A percentile compares a stretch with the other conserved stretches of the same genome.
These are phyloP conservation scores for Kurtzmaniella natalensis DNA, from an alignment of 1,139 yeast species.

Conservation along the genomic window DNA sequence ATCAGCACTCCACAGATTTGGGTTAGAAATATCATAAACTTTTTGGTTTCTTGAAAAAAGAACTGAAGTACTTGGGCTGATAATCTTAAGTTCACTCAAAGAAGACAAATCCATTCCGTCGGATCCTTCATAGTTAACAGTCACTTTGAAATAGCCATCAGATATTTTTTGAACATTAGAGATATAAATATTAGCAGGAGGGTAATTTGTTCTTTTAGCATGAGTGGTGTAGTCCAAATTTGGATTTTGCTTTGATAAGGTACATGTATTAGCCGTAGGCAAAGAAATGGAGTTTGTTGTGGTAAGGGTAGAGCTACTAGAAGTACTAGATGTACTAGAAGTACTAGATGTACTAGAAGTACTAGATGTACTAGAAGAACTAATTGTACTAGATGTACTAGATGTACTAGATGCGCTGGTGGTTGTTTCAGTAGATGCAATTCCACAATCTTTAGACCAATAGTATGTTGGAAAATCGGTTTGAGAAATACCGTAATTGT, in stretches of 20 bases:
- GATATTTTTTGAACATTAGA: background rate
- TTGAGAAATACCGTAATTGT: background rate
- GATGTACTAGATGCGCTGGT: background rate
- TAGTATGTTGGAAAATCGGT: slow-evolving; percentile 3
- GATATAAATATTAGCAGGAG: background rate
- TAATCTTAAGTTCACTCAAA: slow-evolving; percentile 4
- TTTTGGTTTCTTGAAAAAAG: slow-evolving; percentile 3
- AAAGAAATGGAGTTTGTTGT: too few species aligned
- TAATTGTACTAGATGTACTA: too few species aligned
- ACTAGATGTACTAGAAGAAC: too few species aligned
- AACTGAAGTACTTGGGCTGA: too few species aligned
- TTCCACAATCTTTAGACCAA: background rate
- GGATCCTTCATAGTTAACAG: background rate
- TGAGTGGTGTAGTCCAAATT: too few species aligned
- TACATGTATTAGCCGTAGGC: too few species aligned
- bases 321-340: too few species aligned
- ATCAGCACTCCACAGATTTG: slow-evolving; percentile 2
- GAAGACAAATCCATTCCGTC: background rate
- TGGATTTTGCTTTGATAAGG: too few species aligned
- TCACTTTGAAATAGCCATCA: background rate
- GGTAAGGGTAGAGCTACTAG: too few species aligned
- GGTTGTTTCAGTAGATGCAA: background rate
- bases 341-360: too few species aligned
- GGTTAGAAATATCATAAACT: background rate
- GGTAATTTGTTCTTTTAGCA: too few species aligned